Evolutionary conservation across 73 alveolate genomes (phyloP), one percentile per base, ranked within the genome.

Genomic region (Uronychia binucleata): DNA sequence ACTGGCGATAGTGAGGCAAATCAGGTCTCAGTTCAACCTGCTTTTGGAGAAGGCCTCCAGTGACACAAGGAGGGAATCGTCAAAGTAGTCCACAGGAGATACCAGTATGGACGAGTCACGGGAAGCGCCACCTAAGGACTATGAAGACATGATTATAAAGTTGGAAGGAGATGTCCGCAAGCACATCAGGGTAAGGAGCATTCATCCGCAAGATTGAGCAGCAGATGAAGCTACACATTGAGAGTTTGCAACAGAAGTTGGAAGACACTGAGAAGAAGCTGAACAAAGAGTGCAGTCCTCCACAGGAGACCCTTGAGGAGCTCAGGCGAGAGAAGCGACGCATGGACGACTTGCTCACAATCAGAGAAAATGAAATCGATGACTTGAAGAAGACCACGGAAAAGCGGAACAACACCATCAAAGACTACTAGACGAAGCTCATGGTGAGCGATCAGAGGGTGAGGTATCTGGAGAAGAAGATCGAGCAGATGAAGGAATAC

Each of bases 81-180:
- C n/a, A 46, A 46, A 46, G 67, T 46, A 5, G 19, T 5, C 67
- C 5, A 46, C 67, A 46, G 67, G 67, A 11, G 67, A 46, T 11
- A 46, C 67, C 67, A 46, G 67, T 46, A 11, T 46, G 19, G 67
- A 46, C 19, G 67, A 46, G 19, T 46, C 67, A 46, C 5, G 67
- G 67, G 67, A 46, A 46, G 67, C 29, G 14, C 89, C 89, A 26
- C 89, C 89, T 19, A 60, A 74, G 31, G 83, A 82, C 0, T 82
- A 82, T 33, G 89, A 82, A 74, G 83, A 82, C 32, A 25, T 32
- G 59, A 74, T 82, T 34, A 30, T 27, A 8, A 82, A 82, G 33
- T 75, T 82, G 33, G 89, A 82, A 74, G 89, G 89, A 13, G 89
- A 82, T 46, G 34, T 82, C 31, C 26, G 89, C 26, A 82, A 30